Percentiles rank a stretch among this genome's conserved stretches.
phyloP scores from a whole-genome alignment of 169 alveolate genomes.

The Cystoisospora suis region DNA sequence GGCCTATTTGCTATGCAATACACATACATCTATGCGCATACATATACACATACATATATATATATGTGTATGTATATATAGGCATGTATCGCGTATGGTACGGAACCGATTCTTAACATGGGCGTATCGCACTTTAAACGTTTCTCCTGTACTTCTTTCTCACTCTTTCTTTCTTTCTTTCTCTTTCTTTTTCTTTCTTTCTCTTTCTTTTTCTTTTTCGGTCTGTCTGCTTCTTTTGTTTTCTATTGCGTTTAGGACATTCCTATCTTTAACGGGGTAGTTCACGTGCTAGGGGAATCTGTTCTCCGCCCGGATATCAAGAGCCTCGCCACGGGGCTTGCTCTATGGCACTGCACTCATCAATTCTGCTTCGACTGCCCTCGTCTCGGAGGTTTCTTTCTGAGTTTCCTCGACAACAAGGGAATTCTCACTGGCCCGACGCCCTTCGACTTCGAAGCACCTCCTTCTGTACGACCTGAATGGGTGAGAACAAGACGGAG shows the following conservation, averaged over 20 bases:
- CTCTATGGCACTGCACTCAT: conserved; percentile 64
- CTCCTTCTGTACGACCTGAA: conserved; percentile 60
- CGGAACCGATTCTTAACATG: not conserved
- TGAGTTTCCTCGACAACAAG: conserved; percentile 40
- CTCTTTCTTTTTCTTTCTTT: not conserved
- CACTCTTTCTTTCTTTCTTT: not conserved
- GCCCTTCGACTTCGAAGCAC: conserved; percentile 57
- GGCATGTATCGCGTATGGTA: not conserved
- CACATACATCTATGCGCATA: not conserved
- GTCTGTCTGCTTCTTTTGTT: not conserved
- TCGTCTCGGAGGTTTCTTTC: conserved; percentile 37
- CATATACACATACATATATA: not conserved
- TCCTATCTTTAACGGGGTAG: conserved; percentile 59
- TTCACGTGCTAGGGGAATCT: conserved; percentile 56
- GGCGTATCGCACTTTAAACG: not conserved
- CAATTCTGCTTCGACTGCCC: conserved; percentile 64
- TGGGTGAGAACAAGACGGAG: conserved; percentile 32
- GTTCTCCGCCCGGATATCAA: conserved; percentile 59
- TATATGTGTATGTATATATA: not conserved
- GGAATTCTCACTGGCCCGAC: conserved; percentile 50
- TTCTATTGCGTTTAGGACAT: conserved; percentile 20
- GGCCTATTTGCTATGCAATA: too few species aligned
- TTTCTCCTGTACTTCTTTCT: not conserved
- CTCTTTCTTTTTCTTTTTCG: not conserved
- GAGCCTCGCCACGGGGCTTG: conserved; percentile 49